Base-by-base conservation (phyloP, 257 asterid species). In the Misopates orontium region DNA sequence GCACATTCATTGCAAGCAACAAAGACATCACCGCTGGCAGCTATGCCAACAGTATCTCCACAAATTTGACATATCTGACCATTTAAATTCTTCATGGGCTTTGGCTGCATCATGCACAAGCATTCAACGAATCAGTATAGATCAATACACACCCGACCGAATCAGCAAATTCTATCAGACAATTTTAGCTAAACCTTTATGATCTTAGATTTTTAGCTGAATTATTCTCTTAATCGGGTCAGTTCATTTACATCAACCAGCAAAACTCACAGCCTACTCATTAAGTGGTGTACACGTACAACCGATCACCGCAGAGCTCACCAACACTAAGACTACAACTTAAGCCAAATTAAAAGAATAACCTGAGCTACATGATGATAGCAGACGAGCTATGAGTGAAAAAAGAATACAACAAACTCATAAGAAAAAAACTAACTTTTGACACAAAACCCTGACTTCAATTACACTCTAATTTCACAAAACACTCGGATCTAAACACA, bases 1-100 rank as follows among this genome's bases (percentile, higher is more conserved):
- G 89, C 97, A 63, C 98, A 91, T 74, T 91, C 98, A 36, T 91
- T 85, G 80, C 98, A 91, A 73, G 97, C 97, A 73, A 92, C 90
- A 72, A 92, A 92, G 12, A 79, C 67, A 56, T 92, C 95, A 18
- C 97, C 98, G 72, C 15, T 78, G 28, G 77, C 81, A 40, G 81
- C 72, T 51, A 81, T 65, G 56, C 95, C 96, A 68, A 92, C 95
- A 22, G 83, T 75, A 67, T 89, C 96, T 40, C 93, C 96, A 78
- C 97, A 89, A 70, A 92, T 92, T 85, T 89, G 97, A 70, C 98
- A 92, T 59, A 85, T 78, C 81, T 85, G 97, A 44, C 89, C 93
- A 64, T 82, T 84, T 76, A 81, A 48, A 72, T 84, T 56, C 77
- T 82, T 85, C 79, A 60, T 42, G 50, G 90, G 84, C 78, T 88